Evolutionary conservation across 225 moss, liverwort and hornwort species (phyloP).

Genomic region (Pleurozium schreberi): DNA sequence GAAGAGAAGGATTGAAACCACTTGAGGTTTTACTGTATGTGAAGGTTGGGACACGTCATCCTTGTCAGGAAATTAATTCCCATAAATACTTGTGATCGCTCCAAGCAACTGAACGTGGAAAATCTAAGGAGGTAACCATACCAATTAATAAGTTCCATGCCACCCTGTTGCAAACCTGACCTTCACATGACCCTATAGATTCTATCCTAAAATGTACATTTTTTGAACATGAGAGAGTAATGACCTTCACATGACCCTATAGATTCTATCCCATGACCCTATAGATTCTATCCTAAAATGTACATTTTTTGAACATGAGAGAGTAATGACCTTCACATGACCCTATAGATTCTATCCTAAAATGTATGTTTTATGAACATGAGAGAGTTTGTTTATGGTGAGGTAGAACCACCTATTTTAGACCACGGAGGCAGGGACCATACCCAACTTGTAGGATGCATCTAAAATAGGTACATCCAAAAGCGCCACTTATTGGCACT

Average conservation of each 20-base stretch:
- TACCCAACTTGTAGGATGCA: too few species aligned
- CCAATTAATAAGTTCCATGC: neutral
- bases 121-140: neutral
- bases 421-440: too few species aligned
- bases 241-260: neutral
- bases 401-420: too few species aligned
- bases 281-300: neutral
- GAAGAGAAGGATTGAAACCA: neutral
- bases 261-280: too few species aligned
- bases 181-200: neutral
- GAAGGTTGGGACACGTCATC: neutral
- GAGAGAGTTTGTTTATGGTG: too few species aligned
- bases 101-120: neutral
- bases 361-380: neutral
- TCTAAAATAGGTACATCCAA: too few species aligned
- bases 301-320: neutral
- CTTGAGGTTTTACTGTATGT: neutral
- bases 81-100: neutral
- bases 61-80: neutral
- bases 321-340: neutral
- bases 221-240: neutral
- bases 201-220: neutral
- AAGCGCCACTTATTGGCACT: too few species aligned
- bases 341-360: neutral
- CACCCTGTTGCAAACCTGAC: neutral